Evolutionary conservation across 2,329 filamentous ascomycete genomes (phyloP).

Genomic region (Cordyceps cateniannulata): DNA sequence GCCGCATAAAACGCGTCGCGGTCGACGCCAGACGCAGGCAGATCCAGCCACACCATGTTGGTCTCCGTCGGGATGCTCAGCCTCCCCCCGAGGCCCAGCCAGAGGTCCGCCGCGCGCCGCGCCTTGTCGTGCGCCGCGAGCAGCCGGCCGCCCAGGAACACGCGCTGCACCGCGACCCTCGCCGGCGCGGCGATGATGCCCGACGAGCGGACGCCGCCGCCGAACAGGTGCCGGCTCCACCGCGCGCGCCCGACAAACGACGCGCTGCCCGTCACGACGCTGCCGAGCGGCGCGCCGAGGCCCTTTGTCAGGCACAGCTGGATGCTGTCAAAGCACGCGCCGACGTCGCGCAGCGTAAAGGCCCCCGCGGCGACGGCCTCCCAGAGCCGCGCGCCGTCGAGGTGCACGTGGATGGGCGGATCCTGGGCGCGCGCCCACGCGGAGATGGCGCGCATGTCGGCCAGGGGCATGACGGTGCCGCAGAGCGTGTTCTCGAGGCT

Average conservation of each 20-base stretch:
- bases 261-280: slow-evolving; percentile 53
- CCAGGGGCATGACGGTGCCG: slow-evolving; percentile 67
- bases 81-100: background rate
- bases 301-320: slow-evolving; percentile 74
- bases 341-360: slow-evolving; percentile 61
- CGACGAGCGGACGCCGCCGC: slow-evolving; percentile 64
- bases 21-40: background rate
- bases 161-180: slow-evolving; percentile 47
- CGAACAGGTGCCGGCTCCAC: slow-evolving; percentile 57
- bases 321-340: slow-evolving; percentile 61
- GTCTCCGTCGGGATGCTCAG: background rate
- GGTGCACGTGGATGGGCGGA: slow-evolving; percentile 55
- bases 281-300: slow-evolving; percentile 70
- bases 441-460: slow-evolving; percentile 60
- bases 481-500: slow-evolving; percentile 75
- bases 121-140: background rate
- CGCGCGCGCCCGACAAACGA: slow-evolving; percentile 29
- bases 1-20: background rate
- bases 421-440: slow-evolving; percentile 53
- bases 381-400: slow-evolving; percentile 67
- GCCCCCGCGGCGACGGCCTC: background rate
- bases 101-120: background rate
- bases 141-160: background rate
- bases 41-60: slow-evolving; percentile 2
- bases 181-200: slow-evolving; percentile 66